Evolutionary conservation across 345 rosid genomes (phyloP), one percentile per base, ranked within the genome.

Genomic region (Pistacia vera): DNA sequence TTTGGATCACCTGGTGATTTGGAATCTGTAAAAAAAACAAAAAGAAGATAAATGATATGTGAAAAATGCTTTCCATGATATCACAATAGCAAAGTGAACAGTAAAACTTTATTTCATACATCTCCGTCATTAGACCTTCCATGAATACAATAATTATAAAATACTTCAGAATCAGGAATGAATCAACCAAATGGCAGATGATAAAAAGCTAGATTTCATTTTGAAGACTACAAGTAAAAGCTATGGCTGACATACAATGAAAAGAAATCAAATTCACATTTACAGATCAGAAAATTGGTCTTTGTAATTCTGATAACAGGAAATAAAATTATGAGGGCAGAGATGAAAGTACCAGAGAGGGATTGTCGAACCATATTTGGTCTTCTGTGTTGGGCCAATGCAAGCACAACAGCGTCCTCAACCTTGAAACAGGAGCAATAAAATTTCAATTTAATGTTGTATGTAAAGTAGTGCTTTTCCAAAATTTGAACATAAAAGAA

Each of bases 381-480:
- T 66, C 89, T 82, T 81, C 91, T 91, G 63, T 79, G 82, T 72
- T 73, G 91, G 2, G 91, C 86, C 70, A 92, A 76, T 72, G 94
- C 93, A 75, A 92, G 94, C 41, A 86, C 79, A 67, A 94, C 92
- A 7, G 99, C 97, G 77, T 97, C 97, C 79, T 94, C 99, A 78
- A 97, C 91, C 98, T 97, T 79, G 63, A 74, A 79, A 57, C 52
- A 72, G 57, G 33, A 59, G 14, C 66, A 67, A 63, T 8, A 8
- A 11, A 68, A 58, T 12, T 16, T 16, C 57, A 68, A 71, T 72
- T 3, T 52, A 74, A 11, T 56, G 11, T 60, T 56, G 11, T 60
- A 59, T 11, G 17, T 22, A 35, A 18, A 48, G 17, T 9, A 8
- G 25, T 66, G 59, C 14, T 35, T 11, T 48, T 44, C 35, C 41